A percentile compares a stretch with the other conserved stretches of the same genome.
Evolutionary conservation across 1,284 basidiomycete species (phyloP).

Genomic region (Malassezia obtusa): DNA sequence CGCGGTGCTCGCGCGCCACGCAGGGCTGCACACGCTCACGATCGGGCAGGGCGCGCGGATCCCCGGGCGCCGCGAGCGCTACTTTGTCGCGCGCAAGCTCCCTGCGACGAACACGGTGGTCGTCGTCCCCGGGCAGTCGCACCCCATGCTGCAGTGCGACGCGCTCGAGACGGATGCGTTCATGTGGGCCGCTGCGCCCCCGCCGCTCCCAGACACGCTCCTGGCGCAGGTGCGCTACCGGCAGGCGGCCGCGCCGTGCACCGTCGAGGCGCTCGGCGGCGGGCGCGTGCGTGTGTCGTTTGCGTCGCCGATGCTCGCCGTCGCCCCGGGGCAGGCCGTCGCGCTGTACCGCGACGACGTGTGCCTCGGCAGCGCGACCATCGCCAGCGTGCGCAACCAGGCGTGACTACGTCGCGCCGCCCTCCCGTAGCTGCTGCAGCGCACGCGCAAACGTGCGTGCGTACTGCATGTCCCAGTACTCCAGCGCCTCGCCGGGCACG

Average conservation of each 20-base stretch:
- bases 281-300: conserved; percentile 50
- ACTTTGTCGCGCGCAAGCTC: conserved; percentile 72
- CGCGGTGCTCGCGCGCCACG: conserved; percentile 57
- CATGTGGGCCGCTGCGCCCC: conserved; percentile 20
- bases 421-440: neutral
- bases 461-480: conserved; percentile 14
- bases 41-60: conserved; percentile 71
- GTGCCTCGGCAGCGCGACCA: conserved; percentile 74
- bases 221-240: conserved; percentile 64
- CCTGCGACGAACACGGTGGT: conserved; percentile 57
- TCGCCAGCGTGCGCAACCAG: conserved; percentile 48
- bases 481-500: neutral
- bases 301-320: conserved; percentile 58
- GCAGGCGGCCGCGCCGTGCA: conserved; percentile 57
- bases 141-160: conserved; percentile 57
- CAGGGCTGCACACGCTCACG: conserved; percentile 77
- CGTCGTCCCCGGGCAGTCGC: conserved; percentile 67
- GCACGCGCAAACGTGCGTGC: conserved; percentile 6
- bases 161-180: conserved; percentile 17
- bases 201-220: conserved; percentile 54
- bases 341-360: conserved; percentile 64
- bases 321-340: conserved; percentile 71
- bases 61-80: conserved; percentile 56
- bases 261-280: conserved; percentile 26
- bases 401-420: neutral